Percentiles rank a stretch among this genome's conserved stretches.
Conservation (phyloP, 306 rosid species). For the Cicer cuneatum region DNA sequence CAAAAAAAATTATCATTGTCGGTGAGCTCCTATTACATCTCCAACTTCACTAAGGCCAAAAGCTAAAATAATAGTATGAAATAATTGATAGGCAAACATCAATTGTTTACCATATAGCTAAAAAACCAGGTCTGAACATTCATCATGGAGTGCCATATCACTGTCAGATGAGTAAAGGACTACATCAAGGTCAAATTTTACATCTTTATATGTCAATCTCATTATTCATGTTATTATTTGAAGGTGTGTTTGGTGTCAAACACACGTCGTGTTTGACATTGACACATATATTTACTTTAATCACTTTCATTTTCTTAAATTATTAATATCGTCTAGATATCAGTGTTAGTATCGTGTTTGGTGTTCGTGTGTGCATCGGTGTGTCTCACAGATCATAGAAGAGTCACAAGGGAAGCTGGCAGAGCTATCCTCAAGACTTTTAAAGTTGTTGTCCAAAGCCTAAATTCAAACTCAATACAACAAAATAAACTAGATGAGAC, state of each 20-base stretch:
- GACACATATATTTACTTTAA: neutral
- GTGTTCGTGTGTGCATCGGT: neutral
- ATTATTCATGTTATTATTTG: too few species aligned
- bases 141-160: conserved; percentile 45
- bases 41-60: conserved; percentile 32
- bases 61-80: conserved; percentile 43
- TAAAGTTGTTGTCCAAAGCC: too few species aligned
- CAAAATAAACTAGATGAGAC: too few species aligned
- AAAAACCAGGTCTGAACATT: conserved; percentile 46
- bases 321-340: neutral
- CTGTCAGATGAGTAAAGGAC: conserved; percentile 50
- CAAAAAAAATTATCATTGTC: conserved; percentile 47
- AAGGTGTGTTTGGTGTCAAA: too few species aligned
- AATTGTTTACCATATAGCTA: conserved; percentile 38
- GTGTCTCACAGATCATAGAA: neutral
- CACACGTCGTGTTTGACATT: neutral
- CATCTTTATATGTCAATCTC: conserved; percentile 41
- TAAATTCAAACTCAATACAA: too few species aligned
- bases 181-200: conserved; percentile 43
- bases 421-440: too few species aligned
- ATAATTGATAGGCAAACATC: conserved; percentile 55
- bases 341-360: neutral
- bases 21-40: conserved; percentile 45
- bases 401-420: too few species aligned
- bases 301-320: conserved; percentile 24